Base-by-base conservation (phyloP, 352 stramenopile species). In the Pythium sukuiense region DNA sequence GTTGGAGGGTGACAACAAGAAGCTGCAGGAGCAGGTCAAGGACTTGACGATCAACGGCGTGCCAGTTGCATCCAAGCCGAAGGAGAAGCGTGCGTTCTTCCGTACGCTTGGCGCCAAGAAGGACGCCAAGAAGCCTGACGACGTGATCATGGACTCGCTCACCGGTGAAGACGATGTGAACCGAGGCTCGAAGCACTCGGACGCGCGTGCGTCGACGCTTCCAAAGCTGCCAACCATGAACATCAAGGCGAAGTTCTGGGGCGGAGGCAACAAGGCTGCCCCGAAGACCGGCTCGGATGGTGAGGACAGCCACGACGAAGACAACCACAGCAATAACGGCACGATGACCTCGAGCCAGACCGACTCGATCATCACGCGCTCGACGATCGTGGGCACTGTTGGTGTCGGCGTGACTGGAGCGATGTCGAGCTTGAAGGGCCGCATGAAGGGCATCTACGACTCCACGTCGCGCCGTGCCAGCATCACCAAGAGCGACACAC, bases 91-190 rank as follows among this genome's bases (percentile, higher is more conserved):
- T 29, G 88, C 77, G 50, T 80, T 95, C 67, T 95, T 95, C 82
- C 85, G 87, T 59, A 92, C 83, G 55, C 67, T 93, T n/a, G 87
- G 83, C 11, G 87, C 85, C 6, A 95, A 95, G 80, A 93, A 93
- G 69, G 85, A 91, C 50, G 80, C 76, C 60, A 87, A 86, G 65
- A 65, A 70, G 16, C 66, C 70, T 1, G 74, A 76, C 18, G 73
- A 84, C 39, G 79, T 91, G 50, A 72, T 90, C 33, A 68, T 93
- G 62, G 84, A 95, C 70, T 95, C 86, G 55, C 72, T 95, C 2
- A 95, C 86, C 1, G 80, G 83, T 32, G 79, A 83, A 43, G 84
- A 92, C n/a, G 86, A 95, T 43, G 64, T 84, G 46, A 81, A 87
- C 69, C 72, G 72, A 24, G 69, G 73, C 54, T 88, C 76, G 16